Percentiles rank a stretch among this genome's conserved stretches.
Evolutionary conservation across 2,329 filamentous ascomycete species (phyloP).

Genomic region (Xylaria sp.): DNA sequence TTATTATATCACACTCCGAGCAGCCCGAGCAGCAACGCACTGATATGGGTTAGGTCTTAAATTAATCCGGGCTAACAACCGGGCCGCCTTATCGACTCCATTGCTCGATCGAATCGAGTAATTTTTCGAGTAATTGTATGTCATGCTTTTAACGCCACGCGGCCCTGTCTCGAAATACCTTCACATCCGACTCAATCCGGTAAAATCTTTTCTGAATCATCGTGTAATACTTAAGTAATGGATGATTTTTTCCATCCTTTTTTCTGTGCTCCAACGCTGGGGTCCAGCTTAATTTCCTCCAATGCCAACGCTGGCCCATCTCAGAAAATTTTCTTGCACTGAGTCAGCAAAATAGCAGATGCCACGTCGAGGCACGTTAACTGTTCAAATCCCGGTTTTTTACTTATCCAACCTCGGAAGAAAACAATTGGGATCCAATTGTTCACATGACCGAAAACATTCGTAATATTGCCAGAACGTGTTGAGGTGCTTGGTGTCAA

Average conservation of each 20-base stretch:
- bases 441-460: not conserved
- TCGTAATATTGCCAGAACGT: too few relatives aligned
- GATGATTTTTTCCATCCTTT: not conserved
- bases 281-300: not conserved
- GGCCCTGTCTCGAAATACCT: constrained; percentile 38
- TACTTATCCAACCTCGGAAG: not conserved
- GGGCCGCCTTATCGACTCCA: constrained; percentile 41
- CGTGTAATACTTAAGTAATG: constrained; percentile 39
- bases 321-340: constrained; percentile 15
- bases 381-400: not conserved
- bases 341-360: constrained; percentile 8
- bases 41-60: not conserved
- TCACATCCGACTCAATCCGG: constrained; percentile 40
- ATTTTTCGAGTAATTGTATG: constrained; percentile 38
- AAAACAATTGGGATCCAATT: not conserved
- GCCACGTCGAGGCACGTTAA: not conserved
- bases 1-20: constrained; percentile 4
- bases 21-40: too few relatives aligned
- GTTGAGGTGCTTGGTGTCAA: not conserved
- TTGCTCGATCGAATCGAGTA: constrained; percentile 48
- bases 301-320: not conserved
- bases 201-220: constrained; percentile 22
- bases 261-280: not conserved
- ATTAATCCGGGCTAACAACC: not conserved
- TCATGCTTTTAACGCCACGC: constrained; percentile 22